A percentile compares a stretch with the other conserved stretches of the same genome.
Evolutionary conservation across 495 filamentous ascomycete genomes (phyloP).

Genomic region (Poronia punctata): DNA sequence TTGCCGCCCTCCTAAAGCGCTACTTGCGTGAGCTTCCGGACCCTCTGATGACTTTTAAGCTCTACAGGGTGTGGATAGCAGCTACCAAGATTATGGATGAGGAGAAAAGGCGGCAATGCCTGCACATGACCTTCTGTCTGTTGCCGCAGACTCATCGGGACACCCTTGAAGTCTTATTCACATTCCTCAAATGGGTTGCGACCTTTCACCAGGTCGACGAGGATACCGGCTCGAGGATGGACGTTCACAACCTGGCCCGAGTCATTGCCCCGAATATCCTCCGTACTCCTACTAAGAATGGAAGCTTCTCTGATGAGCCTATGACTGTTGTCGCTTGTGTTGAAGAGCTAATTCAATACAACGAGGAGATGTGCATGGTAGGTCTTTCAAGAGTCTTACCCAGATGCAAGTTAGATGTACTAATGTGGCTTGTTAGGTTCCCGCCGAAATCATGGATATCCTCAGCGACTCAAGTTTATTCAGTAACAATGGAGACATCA

Average conservation of each 20-base stretch:
- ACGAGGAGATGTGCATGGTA: conserved; percentile 95
- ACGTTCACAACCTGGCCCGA: conserved; percentile 96
- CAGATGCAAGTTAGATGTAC: conserved; percentile 5
- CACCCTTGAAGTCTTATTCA: conserved; percentile 88
- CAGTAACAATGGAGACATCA: conserved; percentile 74
- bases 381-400: conserved; percentile 27
- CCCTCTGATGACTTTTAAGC: conserved; percentile 88
- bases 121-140: conserved; percentile 90
- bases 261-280: conserved; percentile 97
- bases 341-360: conserved; percentile 79
- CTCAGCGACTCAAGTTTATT: conserved; percentile 78
- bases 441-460: conserved; percentile 80
- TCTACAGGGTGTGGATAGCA: conserved; percentile 83
- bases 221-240: conserved; percentile 91
- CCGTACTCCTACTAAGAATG: conserved; percentile 57
- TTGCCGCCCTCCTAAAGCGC: conserved; percentile 90
- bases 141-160: conserved; percentile 90
- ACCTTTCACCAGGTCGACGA: conserved; percentile 97
- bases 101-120: conserved; percentile 71
- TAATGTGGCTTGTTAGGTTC: conserved; percentile 56
- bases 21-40: conserved; percentile 94
- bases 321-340: conserved; percentile 92
- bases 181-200: conserved; percentile 95
- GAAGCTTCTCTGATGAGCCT: conserved; percentile 67
- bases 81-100: conserved; percentile 85